A percentile compares a stretch with the other conserved stretches of the same genome.
Evolutionary conservation across 352 stramenopile genomes (phyloP).

Genomic region (Pythium monospermum): DNA sequence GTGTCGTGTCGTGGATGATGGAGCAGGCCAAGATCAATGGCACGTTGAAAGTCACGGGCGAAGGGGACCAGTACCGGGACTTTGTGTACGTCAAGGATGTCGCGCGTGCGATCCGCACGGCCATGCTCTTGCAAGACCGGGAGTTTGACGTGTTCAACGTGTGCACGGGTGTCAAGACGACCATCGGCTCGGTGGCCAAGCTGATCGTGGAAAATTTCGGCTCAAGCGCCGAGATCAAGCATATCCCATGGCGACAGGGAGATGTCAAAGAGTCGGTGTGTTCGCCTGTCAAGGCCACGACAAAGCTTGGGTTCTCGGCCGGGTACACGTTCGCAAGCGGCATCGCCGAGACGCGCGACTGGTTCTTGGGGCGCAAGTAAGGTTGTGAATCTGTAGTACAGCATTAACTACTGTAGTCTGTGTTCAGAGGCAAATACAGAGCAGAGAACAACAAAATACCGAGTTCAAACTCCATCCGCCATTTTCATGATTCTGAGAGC

Average conservation of each 20-base stretch:
- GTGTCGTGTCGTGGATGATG: slow-evolving; percentile 85
- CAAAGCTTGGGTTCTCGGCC: slow-evolving; percentile 71
- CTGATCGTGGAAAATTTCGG: slow-evolving; percentile 65
- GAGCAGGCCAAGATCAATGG: slow-evolving; percentile 82
- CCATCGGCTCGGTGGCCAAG: slow-evolving; percentile 56
- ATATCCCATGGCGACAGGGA: slow-evolving; percentile 63
- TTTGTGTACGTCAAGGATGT: slow-evolving; percentile 87
- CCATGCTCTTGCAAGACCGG: slow-evolving; percentile 60
- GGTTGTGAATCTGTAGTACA: no score
- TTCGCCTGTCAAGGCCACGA: slow-evolving; percentile 51
- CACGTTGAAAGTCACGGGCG: slow-evolving; percentile 71
- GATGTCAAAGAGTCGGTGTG: slow-evolving; percentile 84
- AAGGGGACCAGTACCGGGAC: slow-evolving; percentile 77
- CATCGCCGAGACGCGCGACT: slow-evolving; percentile 72
- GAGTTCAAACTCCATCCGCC: background rate
- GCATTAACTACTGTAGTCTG: no score
- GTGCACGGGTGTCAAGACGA: slow-evolving; percentile 72
- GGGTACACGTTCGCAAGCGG: slow-evolving; percentile 59
- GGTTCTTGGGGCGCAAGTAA: slow-evolving; percentile 41
- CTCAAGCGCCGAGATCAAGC: slow-evolving; percentile 58
- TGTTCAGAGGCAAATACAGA: no score
- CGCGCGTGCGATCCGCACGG: slow-evolving; percentile 68
- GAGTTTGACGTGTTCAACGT: slow-evolving; percentile 85
- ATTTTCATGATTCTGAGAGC: background rate
- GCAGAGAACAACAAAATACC: background rate